Percentiles rank a stretch among this genome's conserved stretches.
Conservation (phyloP, 2,329 filamentous ascomycete genomes). For the Balansia obtecta region DNA sequence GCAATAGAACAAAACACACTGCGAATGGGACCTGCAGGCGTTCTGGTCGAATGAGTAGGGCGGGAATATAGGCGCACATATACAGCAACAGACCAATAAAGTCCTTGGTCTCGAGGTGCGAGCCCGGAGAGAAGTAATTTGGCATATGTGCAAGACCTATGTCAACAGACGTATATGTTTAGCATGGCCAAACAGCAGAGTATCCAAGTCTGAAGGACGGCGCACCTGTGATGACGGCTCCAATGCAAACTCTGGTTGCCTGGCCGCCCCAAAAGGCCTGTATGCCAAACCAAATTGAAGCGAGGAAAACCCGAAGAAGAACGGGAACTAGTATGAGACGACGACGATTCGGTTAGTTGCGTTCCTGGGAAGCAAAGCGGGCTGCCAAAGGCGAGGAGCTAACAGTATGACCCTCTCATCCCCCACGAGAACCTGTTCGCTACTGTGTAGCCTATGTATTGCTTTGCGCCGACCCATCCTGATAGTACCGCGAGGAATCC, state of each 20-base stretch:
- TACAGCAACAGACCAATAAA: slow-evolving; percentile 15
- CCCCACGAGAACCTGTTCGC: slow-evolving; percentile 33
- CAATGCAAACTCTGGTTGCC: slow-evolving; percentile 15
- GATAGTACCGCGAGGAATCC: slow-evolving; percentile 11
- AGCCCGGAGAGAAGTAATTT: slow-evolving; percentile 12
- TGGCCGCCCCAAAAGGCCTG: slow-evolving; percentile 19
- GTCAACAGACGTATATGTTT: background rate
- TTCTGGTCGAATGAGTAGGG: slow-evolving; percentile 13
- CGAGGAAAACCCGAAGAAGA: slow-evolving; percentile 14
- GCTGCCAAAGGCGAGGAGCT: background rate
- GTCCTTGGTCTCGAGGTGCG: slow-evolving; percentile 15
- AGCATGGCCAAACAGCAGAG: background rate
- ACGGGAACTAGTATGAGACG: slow-evolving; percentile 14
- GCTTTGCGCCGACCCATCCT: slow-evolving; percentile 14
- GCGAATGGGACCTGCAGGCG: slow-evolving; percentile 15
- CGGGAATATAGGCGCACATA: slow-evolving; percentile 12
- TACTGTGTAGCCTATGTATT: slow-evolving; percentile 16
- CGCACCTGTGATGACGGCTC: slow-evolving; percentile 16
- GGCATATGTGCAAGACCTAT: slow-evolving; percentile 13
- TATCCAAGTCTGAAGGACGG: background rate
- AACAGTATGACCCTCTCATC: slow-evolving; percentile 29
- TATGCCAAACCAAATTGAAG: slow-evolving; percentile 17
- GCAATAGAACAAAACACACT: slow-evolving; percentile 14
- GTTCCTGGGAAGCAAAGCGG: too few relatives aligned
- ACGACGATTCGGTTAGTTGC: too few relatives aligned